These are phyloP conservation scores for Candida nanaspora DNA, from an alignment of 805 yeast species.

Conservation along the genomic window DNA sequence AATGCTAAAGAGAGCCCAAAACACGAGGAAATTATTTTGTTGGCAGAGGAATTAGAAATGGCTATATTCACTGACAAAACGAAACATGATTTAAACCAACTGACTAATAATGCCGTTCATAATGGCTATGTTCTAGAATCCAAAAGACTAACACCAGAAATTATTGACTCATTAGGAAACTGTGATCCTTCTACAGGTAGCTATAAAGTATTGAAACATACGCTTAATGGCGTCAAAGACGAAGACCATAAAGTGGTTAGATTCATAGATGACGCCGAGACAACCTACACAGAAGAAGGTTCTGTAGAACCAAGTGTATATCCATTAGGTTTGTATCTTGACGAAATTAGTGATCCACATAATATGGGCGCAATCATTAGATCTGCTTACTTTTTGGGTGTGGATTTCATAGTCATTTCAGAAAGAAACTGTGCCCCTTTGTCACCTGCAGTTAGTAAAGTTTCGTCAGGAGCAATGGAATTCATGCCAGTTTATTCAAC, in stretches of 20 bases:
- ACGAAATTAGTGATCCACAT: slow-evolving; percentile 80
- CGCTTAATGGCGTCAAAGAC: slow-evolving; percentile 16
- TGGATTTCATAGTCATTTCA: slow-evolving; percentile 67
- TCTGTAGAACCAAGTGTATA: slow-evolving; percentile 7
- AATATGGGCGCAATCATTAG: slow-evolving; percentile 80
- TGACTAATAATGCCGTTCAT: slow-evolving; percentile 67
- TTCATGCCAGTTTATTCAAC: slow-evolving; percentile 53
- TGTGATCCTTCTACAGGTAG: slow-evolving; percentile 9
- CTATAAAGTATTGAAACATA: slow-evolving; percentile 13
- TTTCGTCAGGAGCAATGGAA: slow-evolving; percentile 83
- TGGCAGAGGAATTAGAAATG: slow-evolving; percentile 40
- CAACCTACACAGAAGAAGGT: background rate
- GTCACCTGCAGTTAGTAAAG: slow-evolving; percentile 72
- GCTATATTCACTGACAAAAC: slow-evolving; percentile 26
- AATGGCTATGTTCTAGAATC: slow-evolving; percentile 75
- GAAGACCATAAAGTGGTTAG: slow-evolving; percentile 6
- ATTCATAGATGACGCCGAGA: background rate
- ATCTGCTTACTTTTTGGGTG: slow-evolving; percentile 77
- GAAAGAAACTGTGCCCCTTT: slow-evolving; percentile 65
- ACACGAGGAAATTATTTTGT: slow-evolving; percentile 33
- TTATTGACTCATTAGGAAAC: slow-evolving; percentile 18
- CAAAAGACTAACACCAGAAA: slow-evolving; percentile 35
- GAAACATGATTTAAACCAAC: slow-evolving; percentile 48
- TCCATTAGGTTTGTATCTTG: slow-evolving; percentile 72
- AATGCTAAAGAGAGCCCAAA: slow-evolving; percentile 24